phyloP scores from a whole-genome alignment of 768 basidiomycete species.

The Podaxis sp. region DNA sequence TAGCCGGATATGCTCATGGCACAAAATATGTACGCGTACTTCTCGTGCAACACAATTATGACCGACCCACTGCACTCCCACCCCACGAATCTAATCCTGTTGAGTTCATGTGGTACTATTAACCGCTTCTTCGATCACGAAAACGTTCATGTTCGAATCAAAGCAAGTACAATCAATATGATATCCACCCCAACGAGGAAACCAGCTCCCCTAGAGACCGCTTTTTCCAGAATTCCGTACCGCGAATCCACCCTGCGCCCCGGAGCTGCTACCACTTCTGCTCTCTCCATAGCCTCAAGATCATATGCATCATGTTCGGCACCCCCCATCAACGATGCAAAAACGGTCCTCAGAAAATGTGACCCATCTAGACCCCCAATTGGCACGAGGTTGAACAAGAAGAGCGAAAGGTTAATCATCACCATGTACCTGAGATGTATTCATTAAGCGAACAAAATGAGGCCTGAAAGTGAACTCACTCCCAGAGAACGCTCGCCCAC shows the following conservation, averaged over 20 bases:
- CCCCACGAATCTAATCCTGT: background rate
- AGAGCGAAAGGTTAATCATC: conserved; percentile 74
- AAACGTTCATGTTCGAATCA: conserved; percentile 2
- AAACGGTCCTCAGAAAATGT: conserved; percentile 45
- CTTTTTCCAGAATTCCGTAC: conserved; percentile 11
- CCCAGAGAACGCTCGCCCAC: conserved; percentile 42
- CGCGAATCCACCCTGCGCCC: conserved; percentile 16
- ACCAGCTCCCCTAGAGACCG: conserved; percentile 24
- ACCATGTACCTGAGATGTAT: conserved; percentile 52
- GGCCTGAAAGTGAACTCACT: conserved; percentile 41
- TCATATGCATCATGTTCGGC: conserved; percentile 26
- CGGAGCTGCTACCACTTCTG: conserved; percentile 9
- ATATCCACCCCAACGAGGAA: conserved; percentile 19
- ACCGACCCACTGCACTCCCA: background rate
- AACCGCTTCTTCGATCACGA: too few relatives aligned
- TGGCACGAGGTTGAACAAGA: conserved; percentile 80
- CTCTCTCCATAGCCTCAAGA: conserved; percentile 30
- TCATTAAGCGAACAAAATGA: background rate
- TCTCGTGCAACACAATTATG: conserved; percentile 5
- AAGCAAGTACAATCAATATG: background rate
- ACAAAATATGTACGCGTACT: conserved; percentile 11
- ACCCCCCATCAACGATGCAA: conserved; percentile 18
- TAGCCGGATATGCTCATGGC: conserved; percentile 7
- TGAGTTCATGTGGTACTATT: background rate
- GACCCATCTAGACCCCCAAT: conserved; percentile 71